Conservation (phyloP, 2,329 filamentous ascomycete genomes). For the Fusarium palustre region DNA sequence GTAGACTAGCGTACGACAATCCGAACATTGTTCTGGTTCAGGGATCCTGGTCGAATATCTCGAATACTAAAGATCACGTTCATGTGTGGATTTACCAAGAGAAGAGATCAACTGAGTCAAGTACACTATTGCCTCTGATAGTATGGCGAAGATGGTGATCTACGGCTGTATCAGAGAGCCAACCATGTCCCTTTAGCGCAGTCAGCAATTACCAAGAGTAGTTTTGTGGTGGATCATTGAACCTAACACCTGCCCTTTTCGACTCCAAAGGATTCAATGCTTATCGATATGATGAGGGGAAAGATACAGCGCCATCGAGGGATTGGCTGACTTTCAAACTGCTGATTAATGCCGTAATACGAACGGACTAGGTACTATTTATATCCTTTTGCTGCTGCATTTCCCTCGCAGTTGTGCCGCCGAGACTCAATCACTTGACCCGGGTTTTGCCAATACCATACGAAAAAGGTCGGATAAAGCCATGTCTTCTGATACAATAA, state of each 20-base stretch:
- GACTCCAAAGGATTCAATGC: not conserved
- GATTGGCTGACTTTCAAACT: not conserved
- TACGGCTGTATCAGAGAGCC: too few relatives aligned
- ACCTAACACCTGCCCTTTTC: slow-evolving; percentile 3
- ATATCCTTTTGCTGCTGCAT: not conserved
- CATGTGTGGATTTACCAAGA: too few relatives aligned
- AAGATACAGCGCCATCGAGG: rapidly evolving
- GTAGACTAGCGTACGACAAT: too few relatives aligned
- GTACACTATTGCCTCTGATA: too few relatives aligned
- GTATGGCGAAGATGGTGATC: too few relatives aligned
- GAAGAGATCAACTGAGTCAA: too few relatives aligned
- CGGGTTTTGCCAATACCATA: not conserved
- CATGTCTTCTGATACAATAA: slow-evolving; percentile 17
- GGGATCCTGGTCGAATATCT: too few relatives aligned
- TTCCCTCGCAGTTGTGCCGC: not conserved
- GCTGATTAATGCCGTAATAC: slow-evolving; percentile 15
- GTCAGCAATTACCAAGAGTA: not conserved
- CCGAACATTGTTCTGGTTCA: too few relatives aligned
- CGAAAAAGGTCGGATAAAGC: not conserved
- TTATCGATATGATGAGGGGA: slow-evolving; percentile 2
- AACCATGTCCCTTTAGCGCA: not conserved
- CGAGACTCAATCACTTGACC: not conserved
- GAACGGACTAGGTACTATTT: not conserved
- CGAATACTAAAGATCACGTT: too few relatives aligned
- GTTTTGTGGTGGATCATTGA: not conserved